These are phyloP conservation scores for Macrolepiota dolichaula DNA, from an alignment of 768 basidiomycete genomes.

Conservation along the genomic window DNA sequence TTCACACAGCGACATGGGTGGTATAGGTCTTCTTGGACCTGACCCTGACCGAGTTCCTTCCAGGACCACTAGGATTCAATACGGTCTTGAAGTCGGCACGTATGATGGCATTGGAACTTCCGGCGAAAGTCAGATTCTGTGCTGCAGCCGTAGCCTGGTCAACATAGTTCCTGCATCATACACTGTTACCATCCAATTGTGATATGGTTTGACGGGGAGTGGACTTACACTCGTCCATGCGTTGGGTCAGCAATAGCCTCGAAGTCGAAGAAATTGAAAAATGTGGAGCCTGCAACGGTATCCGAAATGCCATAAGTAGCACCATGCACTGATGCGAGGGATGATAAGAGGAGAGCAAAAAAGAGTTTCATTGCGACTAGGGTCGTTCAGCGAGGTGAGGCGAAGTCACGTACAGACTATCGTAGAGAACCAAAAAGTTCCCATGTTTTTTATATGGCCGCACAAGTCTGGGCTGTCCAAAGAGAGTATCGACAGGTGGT, in stretches of 20 bases:
- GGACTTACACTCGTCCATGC: slow-evolving; percentile 55
- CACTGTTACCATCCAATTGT: neutral
- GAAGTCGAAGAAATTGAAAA: slow-evolving; percentile 47
- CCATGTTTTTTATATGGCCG: neutral
- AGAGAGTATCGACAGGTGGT: neutral
- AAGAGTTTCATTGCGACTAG: neutral
- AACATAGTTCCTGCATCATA: slow-evolving; percentile 35
- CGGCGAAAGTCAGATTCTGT: slow-evolving; percentile 52
- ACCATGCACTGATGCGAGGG: neutral
- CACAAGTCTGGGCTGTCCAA: too few relatives aligned
- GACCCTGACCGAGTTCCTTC: slow-evolving; percentile 56
- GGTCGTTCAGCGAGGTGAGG: neutral
- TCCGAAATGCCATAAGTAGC: slow-evolving; percentile 35
- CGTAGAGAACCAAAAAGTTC: neutral
- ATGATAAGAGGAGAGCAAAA: neutral
- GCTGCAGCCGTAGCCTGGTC: slow-evolving; percentile 33
- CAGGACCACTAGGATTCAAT: slow-evolving; percentile 42
- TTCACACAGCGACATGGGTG: slow-evolving; percentile 52
- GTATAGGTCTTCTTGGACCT: slow-evolving; percentile 47
- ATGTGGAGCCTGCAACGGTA: slow-evolving; percentile 39
- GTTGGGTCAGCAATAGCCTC: slow-evolving; percentile 55
- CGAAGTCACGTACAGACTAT: neutral
- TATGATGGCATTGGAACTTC: slow-evolving; percentile 41
- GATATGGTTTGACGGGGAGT: neutral
- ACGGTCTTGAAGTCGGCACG: slow-evolving; percentile 46